Evolutionary conservation across 352 stramenopile genomes (phyloP).

Genomic region (Pythium scleroteichum): DNA sequence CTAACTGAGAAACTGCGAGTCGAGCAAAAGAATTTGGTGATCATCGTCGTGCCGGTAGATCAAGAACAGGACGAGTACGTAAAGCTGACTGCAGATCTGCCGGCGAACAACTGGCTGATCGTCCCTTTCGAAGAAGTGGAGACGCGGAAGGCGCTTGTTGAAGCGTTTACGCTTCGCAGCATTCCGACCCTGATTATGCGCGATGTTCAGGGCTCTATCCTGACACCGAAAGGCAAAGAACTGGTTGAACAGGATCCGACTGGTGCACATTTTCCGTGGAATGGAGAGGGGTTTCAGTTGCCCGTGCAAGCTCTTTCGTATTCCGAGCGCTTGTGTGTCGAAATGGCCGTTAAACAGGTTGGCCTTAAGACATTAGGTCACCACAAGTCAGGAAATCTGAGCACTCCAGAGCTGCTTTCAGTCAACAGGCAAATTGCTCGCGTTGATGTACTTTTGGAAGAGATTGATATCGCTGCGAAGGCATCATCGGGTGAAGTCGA

Average conservation of each 20-base stretch:
- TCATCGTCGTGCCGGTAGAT: slow-evolving; percentile 82
- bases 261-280: slow-evolving; percentile 70
- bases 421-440: slow-evolving; percentile 59
- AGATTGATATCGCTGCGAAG: slow-evolving; percentile 21
- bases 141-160: slow-evolving; percentile 63
- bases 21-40: slow-evolving; percentile 48
- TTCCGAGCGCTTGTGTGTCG: slow-evolving; percentile 64
- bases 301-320: slow-evolving; percentile 49
- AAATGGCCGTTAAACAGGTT: slow-evolving; percentile 73
- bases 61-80: slow-evolving; percentile 60
- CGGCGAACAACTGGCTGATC: slow-evolving; percentile 59
- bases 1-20: slow-evolving; percentile 50
- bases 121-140: slow-evolving; percentile 77
- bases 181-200: slow-evolving; percentile 69
- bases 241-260: slow-evolving; percentile 63
- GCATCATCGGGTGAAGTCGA: background rate
- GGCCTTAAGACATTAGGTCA: slow-evolving; percentile 73
- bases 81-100: slow-evolving; percentile 53
- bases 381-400: slow-evolving; percentile 44
- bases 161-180: slow-evolving; percentile 59
- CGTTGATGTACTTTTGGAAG: slow-evolving; percentile 47
- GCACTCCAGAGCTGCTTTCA: slow-evolving; percentile 35
- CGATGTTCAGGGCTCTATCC: slow-evolving; percentile 47
- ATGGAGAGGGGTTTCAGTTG: slow-evolving; percentile 47
- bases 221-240: slow-evolving; percentile 74